Conservation (phyloP, 176 grass and related monocot genomes). For the Poa annua region DNA sequence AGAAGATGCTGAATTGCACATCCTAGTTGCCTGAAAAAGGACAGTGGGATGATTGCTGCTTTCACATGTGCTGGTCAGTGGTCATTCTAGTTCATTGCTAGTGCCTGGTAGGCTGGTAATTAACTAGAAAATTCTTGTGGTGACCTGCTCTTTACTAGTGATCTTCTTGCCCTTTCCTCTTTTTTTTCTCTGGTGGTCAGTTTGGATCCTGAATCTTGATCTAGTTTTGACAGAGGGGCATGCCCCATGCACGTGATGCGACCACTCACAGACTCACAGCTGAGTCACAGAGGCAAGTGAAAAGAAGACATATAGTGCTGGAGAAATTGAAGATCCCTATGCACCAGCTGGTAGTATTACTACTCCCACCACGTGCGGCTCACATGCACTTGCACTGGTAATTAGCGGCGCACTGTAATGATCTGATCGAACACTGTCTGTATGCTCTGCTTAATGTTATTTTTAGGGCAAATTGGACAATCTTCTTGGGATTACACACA, state of each 20-base stretch:
- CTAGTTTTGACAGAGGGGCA: conserved; percentile 48
- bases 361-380: conserved; percentile 46
- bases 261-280: conserved; percentile 42
- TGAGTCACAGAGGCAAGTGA: conserved; percentile 42
- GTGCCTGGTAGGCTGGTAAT: neutral
- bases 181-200: neutral
- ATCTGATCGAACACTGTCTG: conserved; percentile 36
- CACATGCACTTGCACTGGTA: conserved; percentile 46
- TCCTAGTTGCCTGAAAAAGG: neutral
- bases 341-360: conserved; percentile 44
- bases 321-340: conserved; percentile 57
- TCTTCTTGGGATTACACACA: conserved; percentile 40
- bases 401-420: conserved; percentile 24
- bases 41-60: conserved; percentile 18
- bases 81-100: neutral
- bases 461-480: conserved; percentile 36
- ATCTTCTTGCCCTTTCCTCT: neutral
- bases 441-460: conserved; percentile 17
- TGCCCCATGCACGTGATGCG: conserved; percentile 48
- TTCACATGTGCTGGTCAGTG: conserved; percentile 19
- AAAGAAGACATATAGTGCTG: conserved; percentile 20
- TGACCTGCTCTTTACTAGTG: conserved; percentile 10
- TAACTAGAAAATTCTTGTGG: conserved; percentile 21
- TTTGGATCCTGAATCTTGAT: conserved; percentile 60
- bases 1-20: conserved; percentile 40